Base-by-base conservation (phyloP, 371 early-diverging fungal species). In the Rhizopus microsporus region DNA sequence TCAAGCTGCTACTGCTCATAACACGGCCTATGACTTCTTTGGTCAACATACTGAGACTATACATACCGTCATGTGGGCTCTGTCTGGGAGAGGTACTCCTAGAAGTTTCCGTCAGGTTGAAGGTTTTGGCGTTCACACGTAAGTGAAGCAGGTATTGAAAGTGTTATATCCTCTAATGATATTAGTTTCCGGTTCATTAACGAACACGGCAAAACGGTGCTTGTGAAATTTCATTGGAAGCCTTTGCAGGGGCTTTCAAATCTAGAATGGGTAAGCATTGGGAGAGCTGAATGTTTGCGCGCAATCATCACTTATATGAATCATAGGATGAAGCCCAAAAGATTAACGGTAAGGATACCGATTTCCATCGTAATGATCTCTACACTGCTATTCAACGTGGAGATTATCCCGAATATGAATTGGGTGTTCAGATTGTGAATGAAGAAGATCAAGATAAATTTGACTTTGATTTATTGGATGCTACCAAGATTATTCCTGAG, bases 401-500 rank as follows among this genome's bases (percentile, higher is more conserved):
- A 2, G 73, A 78, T 47, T 82, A 69, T 46, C 82, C 84, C 15
- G 72, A 75, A 52, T 85, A 67, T 62, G 78, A 80, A 52, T 59
- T 75, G 7, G 71, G 77, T 57, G 60, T 82, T 1, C 85, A 85
- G 57, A 66, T 83, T 43, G 56, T 84, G 0, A 47, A 39, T 8
- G 69, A 65, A 43, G 59, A 75, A 49, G 74, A 80, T 32, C 68
- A 73, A 48, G 56, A 67, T 51, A 75, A 59, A n/a, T 79, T 64
- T 59, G 75, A 76, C 32, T 84, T 79, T 57, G 75, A 80, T 56
- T 46, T 83, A 0, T 48, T 83, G 17, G 86, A 85, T 59, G 56
- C 74, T 30, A 85, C 86, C 63, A 85, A 85, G 59, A 46, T 84
- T 46, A 60, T 80, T 10, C 84, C 84, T 5, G 78, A 84, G 52